A percentile compares a stretch with the other conserved stretches of the same genome.
Conservation (phyloP, 1,284 basidiomycete genomes). For the Entoloma clypeatum region DNA sequence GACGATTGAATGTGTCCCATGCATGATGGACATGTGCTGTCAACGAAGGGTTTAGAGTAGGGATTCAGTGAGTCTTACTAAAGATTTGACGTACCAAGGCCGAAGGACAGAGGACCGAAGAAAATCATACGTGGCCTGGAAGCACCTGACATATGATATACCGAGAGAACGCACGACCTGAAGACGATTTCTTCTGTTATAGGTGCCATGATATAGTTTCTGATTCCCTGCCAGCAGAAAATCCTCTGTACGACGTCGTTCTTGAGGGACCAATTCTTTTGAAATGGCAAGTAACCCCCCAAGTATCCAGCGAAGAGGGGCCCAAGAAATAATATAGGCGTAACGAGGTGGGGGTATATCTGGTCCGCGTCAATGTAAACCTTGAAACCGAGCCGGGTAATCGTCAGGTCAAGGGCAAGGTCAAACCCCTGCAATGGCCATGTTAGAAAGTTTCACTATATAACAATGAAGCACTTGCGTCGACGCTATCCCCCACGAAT, state of each 20-base stretch:
- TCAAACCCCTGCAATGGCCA: slow-evolving; percentile 11
- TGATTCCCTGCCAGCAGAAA: slow-evolving; percentile 51
- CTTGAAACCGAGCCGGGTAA: slow-evolving; percentile 19
- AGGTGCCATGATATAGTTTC: slow-evolving; percentile 83
- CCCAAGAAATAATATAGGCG: slow-evolving; percentile 79
- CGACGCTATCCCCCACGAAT: slow-evolving; percentile 21
- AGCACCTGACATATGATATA: slow-evolving; percentile 67
- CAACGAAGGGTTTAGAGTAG: not conserved
- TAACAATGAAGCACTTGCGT: slow-evolving; percentile 28
- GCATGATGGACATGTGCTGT: slow-evolving; percentile 91
- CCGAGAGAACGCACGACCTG: slow-evolving; percentile 76
- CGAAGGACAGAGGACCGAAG: slow-evolving; percentile 83
- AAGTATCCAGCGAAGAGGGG: slow-evolving; percentile 72
- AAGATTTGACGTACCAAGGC: slow-evolving; percentile 61
- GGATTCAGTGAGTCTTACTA: not conserved
- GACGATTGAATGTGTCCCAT: slow-evolving; percentile 75
- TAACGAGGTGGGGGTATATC: slow-evolving; percentile 61
- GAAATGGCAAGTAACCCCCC: slow-evolving; percentile 56
- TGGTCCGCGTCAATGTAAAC: slow-evolving; percentile 19
- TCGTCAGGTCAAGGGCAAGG: slow-evolving; percentile 12
- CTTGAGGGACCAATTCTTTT: slow-evolving; percentile 48
- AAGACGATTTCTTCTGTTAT: slow-evolving; percentile 94
- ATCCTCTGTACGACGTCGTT: slow-evolving; percentile 40
- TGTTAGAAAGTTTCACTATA: slow-evolving; percentile 1
- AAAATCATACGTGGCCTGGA: slow-evolving; percentile 65